Conservation (phyloP, 768 basidiomycete genomes). For the Leccinum longicurvipes region DNA sequence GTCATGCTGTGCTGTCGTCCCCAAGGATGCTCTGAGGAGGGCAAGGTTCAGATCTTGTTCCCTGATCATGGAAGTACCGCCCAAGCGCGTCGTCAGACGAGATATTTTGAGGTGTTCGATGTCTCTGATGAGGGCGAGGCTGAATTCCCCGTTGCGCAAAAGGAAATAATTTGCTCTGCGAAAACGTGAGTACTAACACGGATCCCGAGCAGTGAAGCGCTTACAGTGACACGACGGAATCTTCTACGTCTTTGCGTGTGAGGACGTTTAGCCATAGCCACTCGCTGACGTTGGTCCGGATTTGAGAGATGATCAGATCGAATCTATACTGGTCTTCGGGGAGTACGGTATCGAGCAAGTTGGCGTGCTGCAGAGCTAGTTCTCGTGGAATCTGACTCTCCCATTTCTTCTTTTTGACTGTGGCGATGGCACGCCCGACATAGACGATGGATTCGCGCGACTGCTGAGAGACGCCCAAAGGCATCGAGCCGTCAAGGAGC, state of each 20-base stretch:
- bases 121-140: constrained; percentile 78
- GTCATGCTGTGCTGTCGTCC: constrained; percentile 86
- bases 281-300: constrained; percentile 81
- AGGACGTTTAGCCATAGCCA: constrained; percentile 93
- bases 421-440: constrained; percentile 83
- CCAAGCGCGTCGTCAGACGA: constrained; percentile 65
- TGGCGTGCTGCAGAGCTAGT: constrained; percentile 63
- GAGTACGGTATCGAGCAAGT: constrained; percentile 60
- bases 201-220: constrained; percentile 25
- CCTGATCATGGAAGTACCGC: constrained; percentile 71
- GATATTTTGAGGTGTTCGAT: constrained; percentile 81
- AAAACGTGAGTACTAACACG: constrained; percentile 4
- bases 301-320: constrained; percentile 68
- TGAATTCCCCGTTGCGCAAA: constrained; percentile 84
- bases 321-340: constrained; percentile 77
- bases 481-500: constrained; percentile 65
- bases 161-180: constrained; percentile 83
- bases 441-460: constrained; percentile 82
- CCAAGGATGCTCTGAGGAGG: constrained; percentile 81
- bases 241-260: constrained; percentile 77
- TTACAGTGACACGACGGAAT: constrained; percentile 82
- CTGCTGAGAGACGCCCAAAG: constrained; percentile 68
- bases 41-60: constrained; percentile 90
- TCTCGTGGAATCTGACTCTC: constrained; percentile 71
- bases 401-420: constrained; percentile 76